Evolutionary conservation across 805 yeast species (phyloP), one percentile per base, ranked within the genome.

Genomic region (Schwanniomyces sp.): DNA sequence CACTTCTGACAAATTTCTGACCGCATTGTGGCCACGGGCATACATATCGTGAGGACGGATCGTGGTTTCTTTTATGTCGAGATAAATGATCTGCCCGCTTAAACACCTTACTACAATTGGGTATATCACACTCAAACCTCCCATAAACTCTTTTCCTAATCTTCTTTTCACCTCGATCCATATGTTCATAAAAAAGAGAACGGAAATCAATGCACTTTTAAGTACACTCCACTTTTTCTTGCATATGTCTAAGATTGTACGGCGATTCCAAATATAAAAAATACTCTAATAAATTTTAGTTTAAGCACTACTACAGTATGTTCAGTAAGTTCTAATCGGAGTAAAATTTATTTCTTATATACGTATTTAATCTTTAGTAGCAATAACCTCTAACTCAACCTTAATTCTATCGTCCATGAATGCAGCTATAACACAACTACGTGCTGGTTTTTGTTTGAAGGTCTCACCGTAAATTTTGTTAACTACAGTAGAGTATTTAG

Each of bases 81-180:
- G 82, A 69, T n/a, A 83, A 62, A 62, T 83, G 87, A 56, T 83
- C 88, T 1, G 80, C 72, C 34, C 88, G 61, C 14, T 79, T 75
- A 55, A 83, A 83, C 28, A 64, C 63, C 56, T 81, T 81, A 41
- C 62, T 66, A 55, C 88, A 83, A 16, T 69, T 69, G 7, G 73
- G 75, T 46, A 59, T 66, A 32, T 75, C 75, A 55, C 84, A 81
- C n/a, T 29, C 43, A 66, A 66, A 17, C 59, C 62, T 50, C 52
- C 66, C 66, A 43, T 54, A 50, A 2, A 50, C 47, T 34, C 66
- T 51, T 41, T 53, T 57, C 14, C 64, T 43, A 37, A 55, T 59
- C 46, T 44, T 46, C 12, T n/a, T 32, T 32, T 14, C 18, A 4
- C 18, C 18, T 16, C 7, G 37, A n/a, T 32, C 37, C 37, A 32